A percentile compares a stretch with the other conserved stretches of the same genome.
Evolutionary conservation across 352 stramenopile genomes (phyloP).

Genomic region (Pythium apleroticum): DNA sequence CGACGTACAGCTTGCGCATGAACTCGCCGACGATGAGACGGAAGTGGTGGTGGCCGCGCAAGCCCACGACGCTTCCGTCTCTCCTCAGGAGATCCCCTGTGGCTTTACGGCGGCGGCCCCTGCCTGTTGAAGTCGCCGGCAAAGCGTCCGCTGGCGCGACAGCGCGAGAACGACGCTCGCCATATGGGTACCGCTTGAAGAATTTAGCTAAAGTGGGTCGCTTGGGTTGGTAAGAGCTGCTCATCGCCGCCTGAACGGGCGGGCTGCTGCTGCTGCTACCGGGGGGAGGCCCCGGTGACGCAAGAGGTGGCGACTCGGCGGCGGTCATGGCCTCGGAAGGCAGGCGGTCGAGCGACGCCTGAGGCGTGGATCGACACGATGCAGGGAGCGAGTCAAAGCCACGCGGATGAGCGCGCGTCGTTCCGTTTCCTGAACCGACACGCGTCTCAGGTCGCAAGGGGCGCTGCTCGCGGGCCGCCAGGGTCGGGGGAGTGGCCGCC

Average conservation of each 20-base stretch:
- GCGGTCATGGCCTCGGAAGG: conserved; percentile 19
- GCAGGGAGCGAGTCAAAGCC: conserved; percentile 21
- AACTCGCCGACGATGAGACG: conserved; percentile 69
- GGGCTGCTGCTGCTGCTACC: conserved; percentile 15
- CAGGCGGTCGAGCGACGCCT: conserved; percentile 11
- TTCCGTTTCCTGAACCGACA: background rate
- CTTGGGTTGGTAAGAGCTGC: conserved; percentile 50
- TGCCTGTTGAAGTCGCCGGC: background rate
- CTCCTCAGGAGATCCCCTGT: conserved; percentile 38
- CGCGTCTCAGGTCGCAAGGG: background rate
- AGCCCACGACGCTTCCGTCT: conserved; percentile 32
- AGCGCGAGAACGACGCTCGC: conserved; percentile 55
- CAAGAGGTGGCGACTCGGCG: background rate
- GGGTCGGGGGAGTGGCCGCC: background rate
- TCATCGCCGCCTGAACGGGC: conserved; percentile 27
- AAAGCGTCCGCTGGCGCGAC: conserved; percentile 53
- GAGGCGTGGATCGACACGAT: conserved; percentile 20
- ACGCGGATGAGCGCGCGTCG: conserved; percentile 6
- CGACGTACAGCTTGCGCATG: conserved; percentile 81
- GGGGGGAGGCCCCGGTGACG: background rate
- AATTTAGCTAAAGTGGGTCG: conserved; percentile 58
- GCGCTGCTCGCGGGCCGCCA: conserved; percentile 2
- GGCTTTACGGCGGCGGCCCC: conserved; percentile 35
- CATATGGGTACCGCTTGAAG: conserved; percentile 59
- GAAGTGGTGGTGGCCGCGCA: conserved; percentile 43